Evolutionary conservation across 805 yeast genomes (phyloP).

Genomic region (Spathaspora passalidarum): DNA sequence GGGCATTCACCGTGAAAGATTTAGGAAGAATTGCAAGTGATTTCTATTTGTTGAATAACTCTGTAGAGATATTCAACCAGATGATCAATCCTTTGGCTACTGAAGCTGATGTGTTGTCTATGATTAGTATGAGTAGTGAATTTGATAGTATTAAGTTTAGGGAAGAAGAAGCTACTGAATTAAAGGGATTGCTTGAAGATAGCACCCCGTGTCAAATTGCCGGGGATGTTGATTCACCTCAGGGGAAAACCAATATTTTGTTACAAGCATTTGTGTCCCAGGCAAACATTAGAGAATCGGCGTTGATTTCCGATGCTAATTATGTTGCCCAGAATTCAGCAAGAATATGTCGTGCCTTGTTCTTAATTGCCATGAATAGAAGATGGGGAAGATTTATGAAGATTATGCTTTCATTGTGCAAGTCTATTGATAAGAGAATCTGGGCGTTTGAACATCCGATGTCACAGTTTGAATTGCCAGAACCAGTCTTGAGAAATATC

Average conservation of each 20-base stretch:
- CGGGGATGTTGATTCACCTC: slow-evolving; percentile 69
- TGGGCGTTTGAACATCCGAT: slow-evolving; percentile 94
- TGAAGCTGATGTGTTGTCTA: slow-evolving; percentile 86
- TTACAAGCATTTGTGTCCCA: slow-evolving; percentile 86
- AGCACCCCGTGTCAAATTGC: slow-evolving; percentile 80
- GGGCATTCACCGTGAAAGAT: slow-evolving; percentile 79
- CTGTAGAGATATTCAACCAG: slow-evolving; percentile 86
- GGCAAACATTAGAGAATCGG: slow-evolving; percentile 68
- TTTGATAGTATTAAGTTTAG: slow-evolving; percentile 87
- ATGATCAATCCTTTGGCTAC: slow-evolving; percentile 81
- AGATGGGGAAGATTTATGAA: slow-evolving; percentile 86
- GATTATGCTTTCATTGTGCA: slow-evolving; percentile 75
- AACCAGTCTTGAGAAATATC: slow-evolving; percentile 57
- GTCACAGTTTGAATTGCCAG: slow-evolving; percentile 80
- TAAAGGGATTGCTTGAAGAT: slow-evolving; percentile 55
- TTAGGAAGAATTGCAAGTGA: slow-evolving; percentile 94
- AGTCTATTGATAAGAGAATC: slow-evolving; percentile 74
- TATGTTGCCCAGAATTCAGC: slow-evolving; percentile 96
- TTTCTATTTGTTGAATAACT: slow-evolving; percentile 78
- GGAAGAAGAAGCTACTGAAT: slow-evolving; percentile 80
- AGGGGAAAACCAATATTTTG: slow-evolving; percentile 82
- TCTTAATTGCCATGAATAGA: slow-evolving; percentile 80
- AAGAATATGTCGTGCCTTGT: slow-evolving; percentile 88
- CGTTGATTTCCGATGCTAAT: slow-evolving; percentile 80
- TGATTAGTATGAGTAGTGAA: slow-evolving; percentile 90